Base-by-base conservation (phyloP, 306 rosid species). In the Quillaja saponaria region DNA sequence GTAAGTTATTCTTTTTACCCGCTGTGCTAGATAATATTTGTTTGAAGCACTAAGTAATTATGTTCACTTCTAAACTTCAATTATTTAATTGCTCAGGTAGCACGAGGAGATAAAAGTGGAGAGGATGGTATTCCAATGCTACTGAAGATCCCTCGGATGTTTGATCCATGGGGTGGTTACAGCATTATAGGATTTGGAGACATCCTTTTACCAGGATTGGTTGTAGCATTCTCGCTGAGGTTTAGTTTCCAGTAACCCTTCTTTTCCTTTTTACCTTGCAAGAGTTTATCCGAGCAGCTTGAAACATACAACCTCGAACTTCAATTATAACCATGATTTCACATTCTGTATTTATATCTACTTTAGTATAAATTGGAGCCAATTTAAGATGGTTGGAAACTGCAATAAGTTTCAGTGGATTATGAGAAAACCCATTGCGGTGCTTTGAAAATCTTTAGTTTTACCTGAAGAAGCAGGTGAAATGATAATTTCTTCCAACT, bases 101-200 rank as follows among this genome's bases (percentile, higher is more conserved):
- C 99, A 42, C 87, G 95, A 51, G 96, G 96, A 18, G 97, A 82
- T 80, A 79, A 58, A 71, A 94, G 91, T 55, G 96, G 99, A 68
- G 87, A 89, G 79, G 97, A 94, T 64, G 97, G 97, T 55, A 90
- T 94, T 65, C 99, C 96, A 1, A 94, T 94, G 97, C 89, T 94
- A 39, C 86, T 94, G 20, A 94, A 87, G 76, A 85, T 94, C 56
- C 99, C 99, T 0, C 95, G 96, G 46, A 73, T 89, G 68, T 83
- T 81, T 61, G 96, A 94, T 62, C 99, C 99, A 6, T 94, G 99
- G 97, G 91, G 96, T 70, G 97, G 97, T 73, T 90, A 72, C 81
- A 94, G 95, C 85, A 94, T 94, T 69, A 94, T 94, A 10, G 99
- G 99, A 55, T 94, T 87, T 44, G 99, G 99, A 44, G 99, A 94